These are phyloP conservation scores for Triticum turgidum DNA, from an alignment of 176 grass and related monocot genomes.

Conservation along the genomic window DNA sequence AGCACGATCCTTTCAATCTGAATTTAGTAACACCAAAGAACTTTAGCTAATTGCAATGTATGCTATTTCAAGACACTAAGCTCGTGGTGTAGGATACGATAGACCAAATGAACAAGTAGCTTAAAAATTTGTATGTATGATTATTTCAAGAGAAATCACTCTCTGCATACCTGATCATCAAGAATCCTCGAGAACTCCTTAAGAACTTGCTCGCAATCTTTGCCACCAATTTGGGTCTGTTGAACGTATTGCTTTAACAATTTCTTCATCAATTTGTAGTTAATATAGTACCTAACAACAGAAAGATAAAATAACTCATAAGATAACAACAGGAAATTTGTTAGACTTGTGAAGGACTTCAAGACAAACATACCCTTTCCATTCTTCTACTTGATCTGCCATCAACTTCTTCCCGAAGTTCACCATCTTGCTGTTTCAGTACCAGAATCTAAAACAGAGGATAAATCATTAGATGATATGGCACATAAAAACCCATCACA, in stretches of 20 bases:
- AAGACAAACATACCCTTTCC: constrained; percentile 55
- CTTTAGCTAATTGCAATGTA: background rate
- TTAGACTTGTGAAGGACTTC: background rate
- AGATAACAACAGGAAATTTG: background rate
- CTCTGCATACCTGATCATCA: constrained; percentile 76
- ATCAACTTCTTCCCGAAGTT: constrained; percentile 85
- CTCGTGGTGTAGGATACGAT: background rate
- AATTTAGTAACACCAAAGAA: background rate
- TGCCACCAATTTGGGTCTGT: constrained; percentile 66
- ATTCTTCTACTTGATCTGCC: constrained; percentile 75
- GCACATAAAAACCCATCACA: background rate
- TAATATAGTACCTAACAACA: constrained; percentile 83
- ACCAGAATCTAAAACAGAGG: background rate
- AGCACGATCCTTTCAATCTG: constrained; percentile 98
- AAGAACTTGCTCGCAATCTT: constrained; percentile 70
- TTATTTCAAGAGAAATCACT: constrained; percentile 22
- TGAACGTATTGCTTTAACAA: constrained; percentile 75
- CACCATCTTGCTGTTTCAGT: constrained; percentile 61
- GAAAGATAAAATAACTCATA: constrained; percentile 18
- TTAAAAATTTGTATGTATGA: background rate
- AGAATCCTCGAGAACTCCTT: constrained; percentile 96
- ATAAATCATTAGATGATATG: background rate
- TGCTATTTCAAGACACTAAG: background rate
- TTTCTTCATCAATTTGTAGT: constrained; percentile 99
- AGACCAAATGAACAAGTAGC: background rate